Evolutionary conservation across 352 stramenopile genomes (phyloP).

Genomic region (Pythium chondricola): DNA sequence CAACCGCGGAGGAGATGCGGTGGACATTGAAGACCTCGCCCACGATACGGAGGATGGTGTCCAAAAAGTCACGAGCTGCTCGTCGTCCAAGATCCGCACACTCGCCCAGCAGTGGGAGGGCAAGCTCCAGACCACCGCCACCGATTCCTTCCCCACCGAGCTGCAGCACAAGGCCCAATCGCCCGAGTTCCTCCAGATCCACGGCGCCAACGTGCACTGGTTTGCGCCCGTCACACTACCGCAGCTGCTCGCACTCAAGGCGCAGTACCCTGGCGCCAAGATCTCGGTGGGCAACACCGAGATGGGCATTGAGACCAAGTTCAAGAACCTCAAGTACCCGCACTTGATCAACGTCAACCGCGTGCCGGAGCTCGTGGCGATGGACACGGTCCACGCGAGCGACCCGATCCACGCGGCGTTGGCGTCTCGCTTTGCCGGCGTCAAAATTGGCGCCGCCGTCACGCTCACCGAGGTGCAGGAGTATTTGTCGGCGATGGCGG

Average conservation of each 20-base stretch:
- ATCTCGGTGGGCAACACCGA: slow-evolving; percentile 96
- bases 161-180: slow-evolving; percentile 44
- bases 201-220: slow-evolving; percentile 83
- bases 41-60: slow-evolving; percentile 13
- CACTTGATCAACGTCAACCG: slow-evolving; percentile 68
- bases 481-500: slow-evolving; percentile 35
- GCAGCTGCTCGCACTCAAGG: slow-evolving; percentile 87
- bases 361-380: slow-evolving; percentile 53
- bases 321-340: slow-evolving; percentile 84
- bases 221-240: slow-evolving; percentile 88
- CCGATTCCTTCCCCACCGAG: slow-evolving; percentile 47
- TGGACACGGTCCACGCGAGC: slow-evolving; percentile 22
- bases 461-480: slow-evolving; percentile 70
- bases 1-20: slow-evolving; percentile 29
- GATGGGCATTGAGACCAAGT: slow-evolving; percentile 95
- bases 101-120: slow-evolving; percentile 32
- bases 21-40: slow-evolving; percentile 55
- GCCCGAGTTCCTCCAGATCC: slow-evolving; percentile 61
- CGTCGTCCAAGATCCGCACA: slow-evolving; percentile 58
- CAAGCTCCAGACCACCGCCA: slow-evolving; percentile 4
- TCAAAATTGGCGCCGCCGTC: slow-evolving; percentile 79
- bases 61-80: slow-evolving; percentile 49
- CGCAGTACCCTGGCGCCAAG: slow-evolving; percentile 76
- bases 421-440: slow-evolving; percentile 38
- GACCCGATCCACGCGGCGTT: slow-evolving; percentile 52